phyloP scores from a whole-genome alignment of 2,329 filamentous ascomycete genomes.

The Aspergillus quadrilineatus region DNA sequence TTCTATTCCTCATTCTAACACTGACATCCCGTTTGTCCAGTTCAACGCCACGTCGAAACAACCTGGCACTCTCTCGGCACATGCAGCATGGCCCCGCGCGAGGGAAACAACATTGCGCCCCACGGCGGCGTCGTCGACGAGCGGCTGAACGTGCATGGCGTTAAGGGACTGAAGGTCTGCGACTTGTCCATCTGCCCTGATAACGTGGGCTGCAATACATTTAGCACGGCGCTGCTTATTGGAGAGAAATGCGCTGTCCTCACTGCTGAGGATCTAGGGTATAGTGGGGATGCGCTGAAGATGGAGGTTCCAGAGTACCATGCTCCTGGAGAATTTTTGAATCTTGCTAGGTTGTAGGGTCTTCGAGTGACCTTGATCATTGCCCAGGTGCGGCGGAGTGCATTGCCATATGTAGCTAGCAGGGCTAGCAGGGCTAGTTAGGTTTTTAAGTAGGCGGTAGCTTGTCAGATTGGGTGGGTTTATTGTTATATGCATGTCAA shows the following conservation, averaged over 20 bases:
- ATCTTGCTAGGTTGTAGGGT: slow-evolving; percentile 1
- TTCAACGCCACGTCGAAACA: slow-evolving; percentile 71
- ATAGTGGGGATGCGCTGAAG: slow-evolving; percentile 68
- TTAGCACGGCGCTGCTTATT: slow-evolving; percentile 67
- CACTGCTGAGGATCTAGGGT: slow-evolving; percentile 70
- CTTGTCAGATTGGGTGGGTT: background rate
- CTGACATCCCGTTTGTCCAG: slow-evolving; percentile 24
- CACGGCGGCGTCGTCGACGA: slow-evolving; percentile 72
- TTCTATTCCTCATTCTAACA: background rate
- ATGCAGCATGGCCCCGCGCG: slow-evolving; percentile 72
- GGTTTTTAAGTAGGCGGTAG: background rate
- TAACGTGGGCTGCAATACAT: slow-evolving; percentile 71
- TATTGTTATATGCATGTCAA: background rate
- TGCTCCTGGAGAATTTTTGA: slow-evolving; percentile 43
- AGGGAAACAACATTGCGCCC: slow-evolving; percentile 78
- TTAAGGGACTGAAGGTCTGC: slow-evolving; percentile 74
- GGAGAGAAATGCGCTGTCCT: slow-evolving; percentile 73
- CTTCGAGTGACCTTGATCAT: background rate
- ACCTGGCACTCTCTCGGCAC: slow-evolving; percentile 70
- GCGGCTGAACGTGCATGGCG: slow-evolving; percentile 73
- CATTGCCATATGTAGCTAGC: too few relatives aligned
- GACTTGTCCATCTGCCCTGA: slow-evolving; percentile 75
- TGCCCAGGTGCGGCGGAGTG: too few relatives aligned
- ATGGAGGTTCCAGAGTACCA: slow-evolving; percentile 72
- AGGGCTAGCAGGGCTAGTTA: too few relatives aligned